Conservation (phyloP, 306 rosid species). For the Echinosophora koreensis region DNA sequence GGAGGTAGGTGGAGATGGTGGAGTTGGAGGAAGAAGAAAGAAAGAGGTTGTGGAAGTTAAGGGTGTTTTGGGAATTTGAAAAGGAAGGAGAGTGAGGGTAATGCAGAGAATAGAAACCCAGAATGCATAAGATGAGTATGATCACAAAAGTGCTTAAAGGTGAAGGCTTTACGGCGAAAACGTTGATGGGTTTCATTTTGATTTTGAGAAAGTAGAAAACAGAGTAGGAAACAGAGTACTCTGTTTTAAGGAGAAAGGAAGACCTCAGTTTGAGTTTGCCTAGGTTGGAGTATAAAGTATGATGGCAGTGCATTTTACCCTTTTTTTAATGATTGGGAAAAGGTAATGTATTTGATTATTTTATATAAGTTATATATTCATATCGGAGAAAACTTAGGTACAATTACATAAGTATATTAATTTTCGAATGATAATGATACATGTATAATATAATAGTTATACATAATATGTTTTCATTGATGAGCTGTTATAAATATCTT, state of each 20-base stretch:
- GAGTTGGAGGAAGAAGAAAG: conserved; percentile 73
- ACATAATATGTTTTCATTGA: too few species aligned
- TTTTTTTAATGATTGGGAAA: conserved; percentile 19
- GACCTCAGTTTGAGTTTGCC: neutral
- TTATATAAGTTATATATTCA: neutral
- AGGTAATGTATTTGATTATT: conserved; percentile 20
- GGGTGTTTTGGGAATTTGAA: neutral
- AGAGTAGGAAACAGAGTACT: conserved; percentile 8
- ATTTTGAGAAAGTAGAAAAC: conserved; percentile 15
- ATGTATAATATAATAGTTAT: too few species aligned
- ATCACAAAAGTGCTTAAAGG: conserved; percentile 52
- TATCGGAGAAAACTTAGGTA: too few species aligned
- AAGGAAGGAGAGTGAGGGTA: conserved; percentile 50
- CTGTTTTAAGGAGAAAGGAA: neutral
- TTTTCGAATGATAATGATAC: too few species aligned
- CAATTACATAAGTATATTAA: too few species aligned
- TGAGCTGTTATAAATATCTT: too few species aligned
- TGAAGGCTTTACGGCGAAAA: conserved; percentile 56
- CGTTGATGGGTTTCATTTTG: conserved; percentile 58
- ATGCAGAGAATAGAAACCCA: conserved; percentile 65
- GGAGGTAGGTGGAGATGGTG: conserved; percentile 79
- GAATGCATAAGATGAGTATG: conserved; percentile 61
- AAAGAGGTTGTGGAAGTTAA: conserved; percentile 55
- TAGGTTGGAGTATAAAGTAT: neutral
- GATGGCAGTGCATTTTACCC: neutral